These are phyloP conservation scores for Gossypium schwendimanii DNA, from an alignment of 441 rosid species.

Conservation along the genomic window DNA sequence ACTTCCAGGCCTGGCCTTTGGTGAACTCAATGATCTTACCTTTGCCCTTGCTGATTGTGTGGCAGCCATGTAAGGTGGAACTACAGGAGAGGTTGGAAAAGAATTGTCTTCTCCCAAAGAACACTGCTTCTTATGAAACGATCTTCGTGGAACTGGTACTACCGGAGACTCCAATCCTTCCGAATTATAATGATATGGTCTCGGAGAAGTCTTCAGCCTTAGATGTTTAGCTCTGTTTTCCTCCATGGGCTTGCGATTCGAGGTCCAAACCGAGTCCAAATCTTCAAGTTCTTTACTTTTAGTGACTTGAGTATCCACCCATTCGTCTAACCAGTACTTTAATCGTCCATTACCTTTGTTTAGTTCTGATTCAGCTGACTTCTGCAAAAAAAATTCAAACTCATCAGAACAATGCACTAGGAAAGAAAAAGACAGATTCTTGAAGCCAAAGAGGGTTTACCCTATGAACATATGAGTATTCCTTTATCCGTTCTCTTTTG, in stretches of 20 bases:
- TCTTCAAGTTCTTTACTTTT: constrained; percentile 78
- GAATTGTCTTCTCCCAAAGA: constrained; percentile 55
- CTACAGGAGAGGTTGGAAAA: constrained; percentile 28
- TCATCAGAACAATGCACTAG: not conserved
- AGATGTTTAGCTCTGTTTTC: constrained; percentile 38
- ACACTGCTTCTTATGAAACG: constrained; percentile 43
- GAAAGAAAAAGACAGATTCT: not conserved
- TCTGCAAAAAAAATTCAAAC: constrained; percentile 29
- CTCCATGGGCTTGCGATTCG: constrained; percentile 31
- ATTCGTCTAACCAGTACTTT: constrained; percentile 80
- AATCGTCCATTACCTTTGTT: constrained; percentile 56
- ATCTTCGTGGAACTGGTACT: constrained; percentile 31
- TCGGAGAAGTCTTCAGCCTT: constrained; percentile 27
- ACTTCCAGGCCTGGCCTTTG: constrained; percentile 54
- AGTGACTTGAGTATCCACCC: constrained; percentile 73
- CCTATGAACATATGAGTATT: constrained; percentile 58
- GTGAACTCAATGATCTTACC: constrained; percentile 70
- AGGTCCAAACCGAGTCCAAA: constrained; percentile 44
- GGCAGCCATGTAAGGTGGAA: constrained; percentile 85
- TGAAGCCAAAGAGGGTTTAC: constrained; percentile 25
- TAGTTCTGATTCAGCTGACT: constrained; percentile 72
- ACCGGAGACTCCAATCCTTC: constrained; percentile 30
- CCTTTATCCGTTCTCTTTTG: constrained; percentile 63
- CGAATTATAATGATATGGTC: constrained; percentile 18
- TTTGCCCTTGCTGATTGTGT: constrained; percentile 85